A percentile compares a stretch with the other conserved stretches of the same genome.
Conservation (phyloP, 345 rosid genomes). For the Rhizophora apiculata region DNA sequence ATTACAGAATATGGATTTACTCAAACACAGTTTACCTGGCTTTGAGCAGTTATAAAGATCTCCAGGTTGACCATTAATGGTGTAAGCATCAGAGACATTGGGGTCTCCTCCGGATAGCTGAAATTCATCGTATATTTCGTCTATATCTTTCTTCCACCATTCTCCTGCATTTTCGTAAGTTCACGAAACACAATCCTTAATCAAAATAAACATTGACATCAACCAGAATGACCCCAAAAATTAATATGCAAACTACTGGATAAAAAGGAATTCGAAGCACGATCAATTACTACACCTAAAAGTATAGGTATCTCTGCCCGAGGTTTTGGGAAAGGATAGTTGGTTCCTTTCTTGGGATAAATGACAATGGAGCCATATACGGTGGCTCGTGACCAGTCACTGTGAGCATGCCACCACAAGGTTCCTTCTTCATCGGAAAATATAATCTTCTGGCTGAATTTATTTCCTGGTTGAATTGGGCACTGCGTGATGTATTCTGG, state of each 20-base stretch:
- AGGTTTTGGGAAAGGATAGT: conserved; percentile 28
- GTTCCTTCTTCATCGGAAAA: conserved; percentile 34
- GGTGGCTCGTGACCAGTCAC: conserved; percentile 38
- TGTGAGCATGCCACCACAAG: conserved; percentile 45
- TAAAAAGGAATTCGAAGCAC: too few relatives aligned
- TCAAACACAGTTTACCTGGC: conserved; percentile 6
- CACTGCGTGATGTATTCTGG: conserved; percentile 45
- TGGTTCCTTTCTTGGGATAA: conserved; percentile 13
- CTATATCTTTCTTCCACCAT: conserved; percentile 46
- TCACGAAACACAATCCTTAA: not conserved
- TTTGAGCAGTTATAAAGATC: conserved; percentile 36
- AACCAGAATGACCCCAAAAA: too few relatives aligned
- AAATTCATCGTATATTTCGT: conserved; percentile 13
- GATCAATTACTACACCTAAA: conserved; percentile 3
- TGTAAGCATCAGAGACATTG: conserved; percentile 43
- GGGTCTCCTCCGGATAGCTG: conserved; percentile 26
- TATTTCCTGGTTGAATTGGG: conserved; percentile 26
- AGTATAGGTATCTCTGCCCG: conserved; percentile 1
- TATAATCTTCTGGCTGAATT: conserved; percentile 25
- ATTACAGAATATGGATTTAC: too few relatives aligned
- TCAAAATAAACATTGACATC: not conserved
- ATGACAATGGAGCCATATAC: conserved; percentile 38
- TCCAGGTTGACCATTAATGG: conserved; percentile 53
- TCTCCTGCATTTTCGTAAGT: conserved; percentile 4
- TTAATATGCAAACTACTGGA: not conserved